These are phyloP conservation scores for Echeveria elegans DNA, from an alignment of 164 flowering plant genomes.

Conservation along the genomic window DNA sequence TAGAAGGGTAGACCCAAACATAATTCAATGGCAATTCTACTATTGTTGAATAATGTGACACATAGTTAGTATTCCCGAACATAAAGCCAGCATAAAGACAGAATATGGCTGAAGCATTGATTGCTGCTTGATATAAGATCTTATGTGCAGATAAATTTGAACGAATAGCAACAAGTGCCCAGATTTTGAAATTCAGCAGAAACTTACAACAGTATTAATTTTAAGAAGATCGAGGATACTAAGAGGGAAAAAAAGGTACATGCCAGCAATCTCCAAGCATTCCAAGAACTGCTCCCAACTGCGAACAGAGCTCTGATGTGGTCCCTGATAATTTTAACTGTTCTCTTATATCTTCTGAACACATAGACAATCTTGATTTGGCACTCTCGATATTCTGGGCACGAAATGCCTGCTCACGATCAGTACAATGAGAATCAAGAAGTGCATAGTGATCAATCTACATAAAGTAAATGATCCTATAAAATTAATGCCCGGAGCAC, in stretches of 20 bases:
- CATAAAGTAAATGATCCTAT: not conserved
- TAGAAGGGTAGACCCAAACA: not conserved
- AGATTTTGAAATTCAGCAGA: not conserved
- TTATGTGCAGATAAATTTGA: not conserved
- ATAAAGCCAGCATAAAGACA: not conserved
- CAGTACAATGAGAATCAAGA: not conserved
- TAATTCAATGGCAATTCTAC: not conserved
- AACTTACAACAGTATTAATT: not conserved
- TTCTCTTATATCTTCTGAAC: constrained; percentile 77
- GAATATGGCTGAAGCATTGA: not conserved
- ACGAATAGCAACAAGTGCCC: not conserved
- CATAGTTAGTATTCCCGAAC: not conserved
- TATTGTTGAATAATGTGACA: not conserved
- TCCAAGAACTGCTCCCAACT: constrained; percentile 94
- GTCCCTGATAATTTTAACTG: constrained; percentile 56
- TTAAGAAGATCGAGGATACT: not conserved
- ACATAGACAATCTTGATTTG: constrained; percentile 73
- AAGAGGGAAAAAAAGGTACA: constrained; percentile 13
- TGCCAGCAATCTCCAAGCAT: constrained; percentile 99
- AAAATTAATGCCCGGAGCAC: not conserved
- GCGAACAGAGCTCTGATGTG: constrained; percentile 83
- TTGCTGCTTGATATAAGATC: not conserved
- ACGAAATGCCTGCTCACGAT: constrained; percentile 66
- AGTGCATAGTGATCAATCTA: not conserved
- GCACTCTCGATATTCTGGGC: constrained; percentile 87